These are phyloP conservation scores for Talaromyces albobiverticillius DNA, from an alignment of 2,329 filamentous ascomycete genomes.

Conservation along the genomic window DNA sequence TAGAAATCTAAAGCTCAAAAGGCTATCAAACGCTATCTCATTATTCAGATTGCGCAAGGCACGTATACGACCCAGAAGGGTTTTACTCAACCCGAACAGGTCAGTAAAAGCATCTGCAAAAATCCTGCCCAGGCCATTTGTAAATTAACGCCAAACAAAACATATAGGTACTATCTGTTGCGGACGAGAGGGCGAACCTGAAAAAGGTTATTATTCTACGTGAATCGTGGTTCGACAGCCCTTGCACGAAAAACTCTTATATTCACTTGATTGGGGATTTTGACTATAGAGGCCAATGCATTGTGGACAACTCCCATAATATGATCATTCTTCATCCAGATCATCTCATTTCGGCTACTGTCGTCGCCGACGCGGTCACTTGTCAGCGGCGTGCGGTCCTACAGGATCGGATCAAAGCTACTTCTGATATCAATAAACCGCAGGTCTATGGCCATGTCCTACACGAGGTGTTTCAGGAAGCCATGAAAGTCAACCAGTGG, in stretches of 20 bases:
- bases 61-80: slow-evolving; percentile 65
- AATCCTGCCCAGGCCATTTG: neutral
- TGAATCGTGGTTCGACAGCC: slow-evolving; percentile 82
- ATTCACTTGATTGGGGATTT: slow-evolving; percentile 86
- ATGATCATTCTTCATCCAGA: slow-evolving; percentile 93
- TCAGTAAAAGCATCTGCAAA: slow-evolving; percentile 38
- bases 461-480: slow-evolving; percentile 93
- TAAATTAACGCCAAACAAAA: slow-evolving; percentile 2
- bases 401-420: slow-evolving; percentile 91
- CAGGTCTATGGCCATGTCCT: slow-evolving; percentile 91
- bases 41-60: slow-evolving; percentile 69
- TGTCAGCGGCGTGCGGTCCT: slow-evolving; percentile 89
- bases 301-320: slow-evolving; percentile 79
- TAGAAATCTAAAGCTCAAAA: slow-evolving; percentile 61
- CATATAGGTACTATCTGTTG: slow-evolving; percentile 72
- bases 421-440: slow-evolving; percentile 72
- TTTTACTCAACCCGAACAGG: slow-evolving; percentile 66
- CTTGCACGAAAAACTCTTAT: slow-evolving; percentile 69
- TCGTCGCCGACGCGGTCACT: slow-evolving; percentile 92
- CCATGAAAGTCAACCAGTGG: slow-evolving; percentile 80
- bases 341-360: slow-evolving; percentile 89
- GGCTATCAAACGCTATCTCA: slow-evolving; percentile 81
- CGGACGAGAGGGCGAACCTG: slow-evolving; percentile 68
- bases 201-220: slow-evolving; percentile 71
- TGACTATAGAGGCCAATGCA: slow-evolving; percentile 65